Conservation (phyloP, 2,329 filamentous ascomycete species). For the Gaeumannomyces sp. region DNA sequence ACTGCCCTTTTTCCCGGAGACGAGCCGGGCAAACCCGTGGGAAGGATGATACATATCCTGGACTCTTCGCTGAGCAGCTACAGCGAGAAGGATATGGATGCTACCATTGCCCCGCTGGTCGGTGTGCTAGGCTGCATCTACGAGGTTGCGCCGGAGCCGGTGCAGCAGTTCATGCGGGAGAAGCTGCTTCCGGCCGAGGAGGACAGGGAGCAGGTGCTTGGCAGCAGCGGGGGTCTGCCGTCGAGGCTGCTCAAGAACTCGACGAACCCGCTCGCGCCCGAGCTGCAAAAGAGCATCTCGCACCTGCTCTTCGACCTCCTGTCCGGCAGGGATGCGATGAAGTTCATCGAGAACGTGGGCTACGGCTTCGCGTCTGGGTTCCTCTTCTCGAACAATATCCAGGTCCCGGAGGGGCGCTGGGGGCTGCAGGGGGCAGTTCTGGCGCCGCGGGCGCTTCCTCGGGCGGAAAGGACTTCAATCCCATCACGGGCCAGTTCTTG, state of each 20-base stretch:
- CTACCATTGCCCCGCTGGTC: slow-evolving; percentile 64
- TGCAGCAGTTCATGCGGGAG: slow-evolving; percentile 56
- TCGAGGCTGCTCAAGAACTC: slow-evolving; percentile 73
- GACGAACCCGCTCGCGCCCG: slow-evolving; percentile 64
- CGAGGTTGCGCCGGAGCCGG: slow-evolving; percentile 56
- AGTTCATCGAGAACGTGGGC: slow-evolving; percentile 84
- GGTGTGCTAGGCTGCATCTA: slow-evolving; percentile 67
- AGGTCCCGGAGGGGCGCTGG: slow-evolving; percentile 55
- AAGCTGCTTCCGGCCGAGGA: slow-evolving; percentile 68
- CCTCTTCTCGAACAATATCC: slow-evolving; percentile 75
- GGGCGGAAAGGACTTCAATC: slow-evolving; percentile 55
- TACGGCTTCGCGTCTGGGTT: slow-evolving; percentile 93
- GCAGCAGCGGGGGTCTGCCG: slow-evolving; percentile 66
- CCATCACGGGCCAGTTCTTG: slow-evolving; percentile 78
- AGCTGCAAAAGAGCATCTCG: slow-evolving; percentile 68
- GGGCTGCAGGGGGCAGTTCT: slow-evolving; percentile 19
- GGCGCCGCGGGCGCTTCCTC: slow-evolving; percentile 3
- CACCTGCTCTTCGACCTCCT: slow-evolving; percentile 81
- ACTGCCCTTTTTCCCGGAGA: slow-evolving; percentile 60
- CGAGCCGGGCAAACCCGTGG: slow-evolving; percentile 52
- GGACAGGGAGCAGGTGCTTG: slow-evolving; percentile 72
- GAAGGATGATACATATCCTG: slow-evolving; percentile 65
- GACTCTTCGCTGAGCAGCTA: slow-evolving; percentile 60
- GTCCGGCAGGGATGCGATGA: slow-evolving; percentile 71
- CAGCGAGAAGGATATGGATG: slow-evolving; percentile 64